These are phyloP conservation scores for Avena eriantha DNA, from an alignment of 176 grass and related monocot genomes.

Conservation along the genomic window DNA sequence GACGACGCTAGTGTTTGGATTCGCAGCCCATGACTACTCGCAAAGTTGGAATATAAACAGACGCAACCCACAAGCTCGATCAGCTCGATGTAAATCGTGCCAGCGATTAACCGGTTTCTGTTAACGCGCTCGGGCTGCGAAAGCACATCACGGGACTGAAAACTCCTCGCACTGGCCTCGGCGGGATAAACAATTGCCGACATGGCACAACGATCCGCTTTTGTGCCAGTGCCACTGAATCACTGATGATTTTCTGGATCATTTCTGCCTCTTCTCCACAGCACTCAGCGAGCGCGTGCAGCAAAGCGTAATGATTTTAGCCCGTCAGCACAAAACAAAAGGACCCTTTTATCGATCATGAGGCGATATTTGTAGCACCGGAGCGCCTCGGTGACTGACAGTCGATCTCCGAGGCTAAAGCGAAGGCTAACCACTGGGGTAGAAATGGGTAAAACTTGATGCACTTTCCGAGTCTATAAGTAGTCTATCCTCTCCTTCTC, in stretches of 20 bases:
- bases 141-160: not conserved
- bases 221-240: too few relatives aligned
- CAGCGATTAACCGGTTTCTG: not conserved
- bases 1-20: slow-evolving; percentile 2
- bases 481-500: not conserved
- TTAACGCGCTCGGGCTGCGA: not conserved
- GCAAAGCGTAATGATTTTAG: not conserved
- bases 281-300: not conserved
- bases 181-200: slow-evolving; percentile 38
- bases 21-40: not conserved
- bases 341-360: not conserved
- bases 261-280: not conserved
- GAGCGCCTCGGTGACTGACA: not conserved
- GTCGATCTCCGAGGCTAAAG: not conserved
- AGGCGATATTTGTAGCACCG: not conserved
- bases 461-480: slow-evolving; percentile 16
- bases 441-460: not conserved
- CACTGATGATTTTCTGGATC: not conserved
- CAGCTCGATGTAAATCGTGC: not conserved
- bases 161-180: not conserved
- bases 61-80: not conserved
- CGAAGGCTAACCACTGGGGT: not conserved
- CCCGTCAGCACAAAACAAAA: not conserved
- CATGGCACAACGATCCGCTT: not conserved
- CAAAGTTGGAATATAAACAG: not conserved